Evolutionary conservation across 495 filamentous ascomycete genomes (phyloP), one percentile per base, ranked within the genome.

Genomic region (Penicillium silybi): DNA sequence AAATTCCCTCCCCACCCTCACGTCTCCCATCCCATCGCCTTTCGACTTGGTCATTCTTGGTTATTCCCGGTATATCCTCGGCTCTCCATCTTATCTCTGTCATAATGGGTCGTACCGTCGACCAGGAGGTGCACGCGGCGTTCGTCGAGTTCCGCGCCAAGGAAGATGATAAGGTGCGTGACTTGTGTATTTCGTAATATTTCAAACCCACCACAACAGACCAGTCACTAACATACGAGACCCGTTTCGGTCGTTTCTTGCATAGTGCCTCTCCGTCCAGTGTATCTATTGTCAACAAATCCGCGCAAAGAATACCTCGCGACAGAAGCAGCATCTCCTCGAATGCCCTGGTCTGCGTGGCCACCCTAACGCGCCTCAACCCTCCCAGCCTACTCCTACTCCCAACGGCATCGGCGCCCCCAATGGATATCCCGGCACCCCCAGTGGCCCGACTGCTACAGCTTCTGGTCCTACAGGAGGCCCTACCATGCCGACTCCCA

Each of bases 111-210:
- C 76, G 78, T 43, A 81, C 77, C 26, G 78, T 79, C 60, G 78
- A 81, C 66, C 75, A 77, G 59, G 77, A 80, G 58, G 77, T 81
- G 53, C 78, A 81, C 64, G 75, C 77, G 56, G 77, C 78, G 54
- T 81, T 79, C 63, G 75, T 81, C 64, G 78, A 81, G 66, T 81
- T 81, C 58, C 74, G 78, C 66, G 78, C 78, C 70, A 81, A 81
- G 67, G 78, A 81, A 72, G 77, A 79, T 66, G 78, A 81, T 66
- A 81, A 81, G 76, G 78, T 79, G 70, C 62, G 71, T 75, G 66
- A 71, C 64, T 69, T 69, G 56, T 50, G 70, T 74, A 72, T 75
- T 72, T 73, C 71, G 73, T 74, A 72, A 75, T 71, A 69, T 74
- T 71, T 69, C 67, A 69, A 51, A 56, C 57, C 47, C 53, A 63